Percentiles rank a stretch among this genome's conserved stretches.
phyloP scores from a whole-genome alignment of 139 green algal species.

The Volvox reticuliferus region DNA sequence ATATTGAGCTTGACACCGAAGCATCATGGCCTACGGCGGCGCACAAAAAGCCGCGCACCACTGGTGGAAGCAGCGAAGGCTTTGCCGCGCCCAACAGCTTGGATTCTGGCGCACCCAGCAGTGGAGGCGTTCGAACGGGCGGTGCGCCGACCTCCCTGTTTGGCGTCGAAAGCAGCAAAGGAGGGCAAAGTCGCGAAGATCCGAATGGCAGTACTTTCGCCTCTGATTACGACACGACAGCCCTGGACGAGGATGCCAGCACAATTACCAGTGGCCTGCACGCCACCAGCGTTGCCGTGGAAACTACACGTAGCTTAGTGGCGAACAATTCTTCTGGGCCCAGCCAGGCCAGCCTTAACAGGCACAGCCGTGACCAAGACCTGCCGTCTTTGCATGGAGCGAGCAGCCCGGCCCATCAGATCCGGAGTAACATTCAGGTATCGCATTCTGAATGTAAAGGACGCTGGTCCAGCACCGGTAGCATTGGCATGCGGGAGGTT shows the following conservation, averaged over 20 bases:
- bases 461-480: too few species aligned
- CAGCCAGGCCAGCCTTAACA: neutral
- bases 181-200: neutral
- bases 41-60: constrained; percentile 6
- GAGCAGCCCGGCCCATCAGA: neutral
- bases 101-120: neutral
- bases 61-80: neutral
- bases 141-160: neutral
- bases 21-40: constrained; percentile 7
- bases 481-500: too few species aligned
- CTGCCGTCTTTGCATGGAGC: neutral
- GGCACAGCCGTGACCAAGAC: neutral
- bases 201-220: neutral
- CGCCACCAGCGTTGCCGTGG: neutral
- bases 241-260: neutral
- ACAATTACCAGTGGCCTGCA: neutral
- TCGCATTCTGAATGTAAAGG: too few species aligned
- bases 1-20: constrained; percentile 19
- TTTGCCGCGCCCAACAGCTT: neutral
- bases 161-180: neutral
- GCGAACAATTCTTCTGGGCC: neutral
- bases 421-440: neutral
- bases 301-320: neutral
- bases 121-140: neutral
- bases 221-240: neutral